Evolutionary conservation across 1,139 yeast species (phyloP).

Genomic region (Groenewaldozyma sp.): DNA sequence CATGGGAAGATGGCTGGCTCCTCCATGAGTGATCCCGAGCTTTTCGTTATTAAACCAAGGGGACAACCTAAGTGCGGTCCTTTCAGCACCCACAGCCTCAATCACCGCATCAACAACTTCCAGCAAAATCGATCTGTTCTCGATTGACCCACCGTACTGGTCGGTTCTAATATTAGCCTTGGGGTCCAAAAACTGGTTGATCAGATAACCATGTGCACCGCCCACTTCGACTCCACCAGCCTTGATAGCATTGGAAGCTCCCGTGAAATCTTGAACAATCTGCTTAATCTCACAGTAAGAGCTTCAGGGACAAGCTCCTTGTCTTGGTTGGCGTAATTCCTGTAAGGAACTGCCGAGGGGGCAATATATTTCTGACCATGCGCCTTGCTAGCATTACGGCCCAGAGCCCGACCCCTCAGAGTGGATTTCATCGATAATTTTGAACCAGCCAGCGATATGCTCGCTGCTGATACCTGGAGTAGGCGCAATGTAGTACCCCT

Average conservation of each 20-base stretch:
- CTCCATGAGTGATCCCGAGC: slow-evolving; percentile 21
- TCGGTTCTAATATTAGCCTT: slow-evolving; percentile 52
- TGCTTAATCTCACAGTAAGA: slow-evolving; percentile 39
- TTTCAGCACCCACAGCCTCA: slow-evolving; percentile 40
- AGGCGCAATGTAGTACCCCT: slow-evolving; percentile 25
- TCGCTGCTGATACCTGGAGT: slow-evolving; percentile 40
- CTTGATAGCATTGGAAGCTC: slow-evolving; percentile 40
- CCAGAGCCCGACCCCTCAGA: slow-evolving; percentile 51
- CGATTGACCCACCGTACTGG: slow-evolving; percentile 59
- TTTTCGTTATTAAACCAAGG: slow-evolving; percentile 47
- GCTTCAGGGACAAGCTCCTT: slow-evolving; percentile 29
- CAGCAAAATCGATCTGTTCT: slow-evolving; percentile 50
- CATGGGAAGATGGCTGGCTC: slow-evolving; percentile 22
- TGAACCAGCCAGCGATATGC: slow-evolving; percentile 44
- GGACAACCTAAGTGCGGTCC: slow-evolving; percentile 50
- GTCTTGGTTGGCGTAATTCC: slow-evolving; percentile 28
- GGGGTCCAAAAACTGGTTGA: slow-evolving; percentile 50
- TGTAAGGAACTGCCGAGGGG: slow-evolving; percentile 28
- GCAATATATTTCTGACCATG: slow-evolving; percentile 24
- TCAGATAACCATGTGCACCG: slow-evolving; percentile 60
- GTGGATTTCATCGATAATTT: slow-evolving; percentile 43
- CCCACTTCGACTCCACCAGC: slow-evolving; percentile 67
- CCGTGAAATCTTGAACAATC: slow-evolving; percentile 33
- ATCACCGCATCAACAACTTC: slow-evolving; percentile 46
- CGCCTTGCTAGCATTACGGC: slow-evolving; percentile 43